Evolutionary conservation across 441 rosid species (phyloP).

Genomic region (Adansonia rubrostipa): DNA sequence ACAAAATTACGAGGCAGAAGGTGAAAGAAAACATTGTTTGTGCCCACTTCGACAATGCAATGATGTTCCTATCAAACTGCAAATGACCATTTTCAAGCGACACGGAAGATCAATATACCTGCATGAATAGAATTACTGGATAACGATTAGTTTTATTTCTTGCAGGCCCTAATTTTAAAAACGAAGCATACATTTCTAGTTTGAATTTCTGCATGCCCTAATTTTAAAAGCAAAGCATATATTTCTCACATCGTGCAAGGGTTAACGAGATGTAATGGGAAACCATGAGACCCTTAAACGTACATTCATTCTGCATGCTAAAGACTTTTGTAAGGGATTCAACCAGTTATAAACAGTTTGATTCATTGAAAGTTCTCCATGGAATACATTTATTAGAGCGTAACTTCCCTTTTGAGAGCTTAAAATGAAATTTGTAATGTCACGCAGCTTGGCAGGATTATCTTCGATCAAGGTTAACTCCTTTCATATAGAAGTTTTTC

Average conservation of each 20-base stretch:
- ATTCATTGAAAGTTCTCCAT: background rate
- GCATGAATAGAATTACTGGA: conserved; percentile 20
- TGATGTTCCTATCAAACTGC: background rate
- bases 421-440: background rate
- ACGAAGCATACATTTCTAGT: background rate
- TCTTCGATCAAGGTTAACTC: background rate
- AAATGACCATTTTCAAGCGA: conserved; percentile 30
- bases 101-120: conserved; percentile 42
- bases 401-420: background rate
- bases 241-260: background rate
- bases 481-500: background rate
- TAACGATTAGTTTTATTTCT: conserved; percentile 1
- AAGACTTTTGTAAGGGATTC: background rate
- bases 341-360: background rate
- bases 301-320: background rate
- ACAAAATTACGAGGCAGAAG: background rate
- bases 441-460: background rate
- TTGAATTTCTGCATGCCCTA: background rate
- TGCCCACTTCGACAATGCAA: background rate
- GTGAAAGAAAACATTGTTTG: background rate
- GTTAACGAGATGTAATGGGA: background rate
- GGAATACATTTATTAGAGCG: background rate
- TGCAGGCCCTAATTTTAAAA: background rate
- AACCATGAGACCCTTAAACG: background rate
- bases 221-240: background rate